A percentile compares a stretch with the other conserved stretches of the same genome.
Evolutionary conservation across 2,329 filamentous ascomycete genomes (phyloP).

Genomic region (Calycina marina): DNA sequence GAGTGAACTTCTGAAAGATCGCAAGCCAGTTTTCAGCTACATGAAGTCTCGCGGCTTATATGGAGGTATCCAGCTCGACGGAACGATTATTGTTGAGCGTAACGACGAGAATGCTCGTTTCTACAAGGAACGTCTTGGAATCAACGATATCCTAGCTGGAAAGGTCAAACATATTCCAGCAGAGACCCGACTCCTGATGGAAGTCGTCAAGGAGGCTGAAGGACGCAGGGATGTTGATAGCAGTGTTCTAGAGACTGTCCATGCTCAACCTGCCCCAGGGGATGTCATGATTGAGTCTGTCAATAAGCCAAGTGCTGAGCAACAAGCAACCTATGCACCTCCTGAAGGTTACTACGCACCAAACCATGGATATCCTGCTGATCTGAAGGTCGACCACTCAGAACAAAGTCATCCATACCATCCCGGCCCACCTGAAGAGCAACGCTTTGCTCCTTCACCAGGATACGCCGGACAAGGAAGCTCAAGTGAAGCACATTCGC

Average conservation of each 20-base stretch:
- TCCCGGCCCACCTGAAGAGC: neutral
- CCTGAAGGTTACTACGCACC: constrained; percentile 2
- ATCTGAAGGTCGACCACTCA: neutral
- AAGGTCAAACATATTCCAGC: constrained; percentile 9
- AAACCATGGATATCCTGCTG: neutral
- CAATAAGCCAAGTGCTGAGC: constrained; percentile 6
- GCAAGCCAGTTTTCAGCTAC: constrained; percentile 64
- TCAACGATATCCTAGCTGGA: constrained; percentile 39
- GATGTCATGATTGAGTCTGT: constrained; percentile 35
- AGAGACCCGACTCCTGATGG: constrained; percentile 29
- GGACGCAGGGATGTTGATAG: constrained; percentile 63
- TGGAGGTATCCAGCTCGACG: constrained; percentile 71
- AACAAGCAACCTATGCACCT: constrained; percentile 5
- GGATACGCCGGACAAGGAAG: neutral
- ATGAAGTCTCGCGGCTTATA: constrained; percentile 81
- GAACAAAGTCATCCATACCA: neutral
- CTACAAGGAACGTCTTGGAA: constrained; percentile 51
- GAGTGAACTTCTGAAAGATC: constrained; percentile 33
- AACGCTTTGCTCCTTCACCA: neutral
- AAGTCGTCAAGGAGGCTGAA: constrained; percentile 76
- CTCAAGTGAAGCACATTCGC: neutral
- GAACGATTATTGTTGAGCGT: constrained; percentile 73
- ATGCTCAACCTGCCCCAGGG: constrained; percentile 54
- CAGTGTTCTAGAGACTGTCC: constrained; percentile 45
- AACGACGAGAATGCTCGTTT: constrained; percentile 75